These are phyloP conservation scores for Penicillium verhagenii DNA, from an alignment of 495 filamentous ascomycete species.

Conservation along the genomic window DNA sequence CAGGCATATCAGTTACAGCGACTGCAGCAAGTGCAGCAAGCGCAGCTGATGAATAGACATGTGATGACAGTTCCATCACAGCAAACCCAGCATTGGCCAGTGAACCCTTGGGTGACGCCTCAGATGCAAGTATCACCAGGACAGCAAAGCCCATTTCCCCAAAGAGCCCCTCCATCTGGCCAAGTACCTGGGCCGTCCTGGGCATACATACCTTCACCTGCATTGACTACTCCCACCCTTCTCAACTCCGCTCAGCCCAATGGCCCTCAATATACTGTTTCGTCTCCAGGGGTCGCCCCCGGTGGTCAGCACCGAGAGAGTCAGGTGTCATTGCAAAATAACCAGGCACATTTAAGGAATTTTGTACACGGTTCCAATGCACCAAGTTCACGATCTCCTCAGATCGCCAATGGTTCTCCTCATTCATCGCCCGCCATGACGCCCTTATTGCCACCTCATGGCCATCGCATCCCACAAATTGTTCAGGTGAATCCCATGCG, in stretches of 20 bases:
- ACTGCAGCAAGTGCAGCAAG: not conserved
- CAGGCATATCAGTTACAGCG: no score
- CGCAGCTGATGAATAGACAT: no score
- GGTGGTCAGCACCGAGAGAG: not conserved
- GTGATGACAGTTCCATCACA: not conserved
- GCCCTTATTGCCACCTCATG: slow-evolving; percentile 32
- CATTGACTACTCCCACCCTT: not conserved
- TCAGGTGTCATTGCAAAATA: not conserved
- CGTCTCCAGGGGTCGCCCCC: not conserved
- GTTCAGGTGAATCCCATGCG: slow-evolving; percentile 44
- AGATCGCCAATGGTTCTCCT: not conserved
- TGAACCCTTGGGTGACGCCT: no score
- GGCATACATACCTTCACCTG: not conserved
- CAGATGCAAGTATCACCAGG: not conserved
- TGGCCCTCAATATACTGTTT: no score
- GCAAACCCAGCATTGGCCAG: not conserved
- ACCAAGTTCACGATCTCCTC: not conserved
- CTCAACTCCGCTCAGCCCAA: not conserved
- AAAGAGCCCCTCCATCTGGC: not conserved
- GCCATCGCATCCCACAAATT: slow-evolving; percentile 29
- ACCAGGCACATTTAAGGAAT: not conserved
- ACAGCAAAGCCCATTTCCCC: not conserved
- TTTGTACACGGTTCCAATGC: not conserved
- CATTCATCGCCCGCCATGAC: not conserved
- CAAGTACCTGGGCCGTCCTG: not conserved